These are phyloP conservation scores for Diaporthe batatas DNA, from an alignment of 2,329 filamentous ascomycete species.

Conservation along the genomic window DNA sequence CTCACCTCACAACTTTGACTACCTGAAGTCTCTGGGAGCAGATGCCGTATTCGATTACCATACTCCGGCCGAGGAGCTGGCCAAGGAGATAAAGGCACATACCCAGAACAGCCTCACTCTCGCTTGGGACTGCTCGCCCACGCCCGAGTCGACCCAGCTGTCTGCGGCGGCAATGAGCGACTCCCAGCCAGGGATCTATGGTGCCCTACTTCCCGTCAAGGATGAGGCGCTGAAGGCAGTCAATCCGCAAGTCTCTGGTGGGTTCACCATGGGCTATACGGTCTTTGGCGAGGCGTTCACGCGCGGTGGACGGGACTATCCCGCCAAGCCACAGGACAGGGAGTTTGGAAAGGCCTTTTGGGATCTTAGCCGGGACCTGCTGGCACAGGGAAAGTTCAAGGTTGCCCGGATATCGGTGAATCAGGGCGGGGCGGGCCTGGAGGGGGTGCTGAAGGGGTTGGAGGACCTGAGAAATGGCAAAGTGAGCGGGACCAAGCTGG, in stretches of 20 bases:
- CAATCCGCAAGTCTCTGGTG: constrained; percentile 50
- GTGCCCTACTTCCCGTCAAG: background rate
- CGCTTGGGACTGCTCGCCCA: constrained; percentile 42
- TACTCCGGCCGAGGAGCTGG: constrained; percentile 32
- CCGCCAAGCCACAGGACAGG: constrained; percentile 45
- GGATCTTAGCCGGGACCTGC: constrained; percentile 49
- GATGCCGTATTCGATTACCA: constrained; percentile 42
- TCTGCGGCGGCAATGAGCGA: constrained; percentile 33
- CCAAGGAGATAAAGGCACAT: constrained; percentile 23
- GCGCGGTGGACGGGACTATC: constrained; percentile 22
- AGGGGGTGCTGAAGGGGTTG: constrained; percentile 51
- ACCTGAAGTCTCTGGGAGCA: constrained; percentile 40
- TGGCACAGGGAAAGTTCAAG: constrained; percentile 53
- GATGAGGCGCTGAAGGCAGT: constrained; percentile 52
- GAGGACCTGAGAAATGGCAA: constrained; percentile 49
- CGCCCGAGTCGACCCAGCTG: constrained; percentile 28
- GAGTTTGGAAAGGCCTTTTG: constrained; percentile 54
- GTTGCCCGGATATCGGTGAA: constrained; percentile 48
- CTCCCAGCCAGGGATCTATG: constrained; percentile 19
- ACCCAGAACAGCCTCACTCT: constrained; percentile 30
- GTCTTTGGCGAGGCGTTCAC: constrained; percentile 50
- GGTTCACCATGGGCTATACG: constrained; percentile 50
- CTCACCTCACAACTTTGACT: constrained; percentile 47
- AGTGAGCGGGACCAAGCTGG: constrained; percentile 57
- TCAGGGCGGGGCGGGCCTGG: constrained; percentile 49